phyloP scores from a whole-genome alignment of 805 yeast genomes.

The Candida nanaspora region DNA sequence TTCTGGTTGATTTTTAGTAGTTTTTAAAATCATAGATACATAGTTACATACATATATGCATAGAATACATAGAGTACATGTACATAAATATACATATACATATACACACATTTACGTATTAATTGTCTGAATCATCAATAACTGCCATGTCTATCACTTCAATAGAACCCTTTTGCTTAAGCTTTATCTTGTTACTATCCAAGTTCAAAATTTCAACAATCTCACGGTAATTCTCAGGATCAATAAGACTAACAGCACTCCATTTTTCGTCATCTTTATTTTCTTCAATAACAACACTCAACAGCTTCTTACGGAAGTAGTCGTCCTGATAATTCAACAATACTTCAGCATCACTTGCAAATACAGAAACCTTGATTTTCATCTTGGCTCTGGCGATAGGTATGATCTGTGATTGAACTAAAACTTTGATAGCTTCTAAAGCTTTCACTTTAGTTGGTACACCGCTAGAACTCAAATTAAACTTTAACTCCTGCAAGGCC shows the following conservation, averaged over 20 bases:
- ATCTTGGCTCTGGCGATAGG: slow-evolving; percentile 94
- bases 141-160: slow-evolving; percentile 91
- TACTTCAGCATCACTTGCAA: slow-evolving; percentile 43
- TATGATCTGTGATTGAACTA: slow-evolving; percentile 72
- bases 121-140: slow-evolving; percentile 43
- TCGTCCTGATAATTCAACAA: slow-evolving; percentile 18
- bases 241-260: slow-evolving; percentile 64
- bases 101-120: neutral
- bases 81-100: too few relatives aligned
- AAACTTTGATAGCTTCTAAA: slow-evolving; percentile 75
- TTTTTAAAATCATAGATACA: too few relatives aligned
- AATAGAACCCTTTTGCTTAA: slow-evolving; percentile 48
- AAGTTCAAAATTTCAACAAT: slow-evolving; percentile 55
- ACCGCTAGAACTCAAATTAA: slow-evolving; percentile 45
- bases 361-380: slow-evolving; percentile 67
- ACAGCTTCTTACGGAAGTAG: slow-evolving; percentile 13
- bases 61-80: too few relatives aligned
- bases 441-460: slow-evolving; percentile 77
- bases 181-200: slow-evolving; percentile 26
- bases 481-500: slow-evolving; percentile 69
- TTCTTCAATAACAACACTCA: slow-evolving; percentile 5
- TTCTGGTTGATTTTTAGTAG: slow-evolving; percentile 49
- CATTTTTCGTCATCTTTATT: slow-evolving; percentile 27
- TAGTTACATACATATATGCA: too few relatives aligned
- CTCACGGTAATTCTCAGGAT: slow-evolving; percentile 76